Conservation (phyloP, 2,329 filamentous ascomycete genomes). For the Fusarium nanum region DNA sequence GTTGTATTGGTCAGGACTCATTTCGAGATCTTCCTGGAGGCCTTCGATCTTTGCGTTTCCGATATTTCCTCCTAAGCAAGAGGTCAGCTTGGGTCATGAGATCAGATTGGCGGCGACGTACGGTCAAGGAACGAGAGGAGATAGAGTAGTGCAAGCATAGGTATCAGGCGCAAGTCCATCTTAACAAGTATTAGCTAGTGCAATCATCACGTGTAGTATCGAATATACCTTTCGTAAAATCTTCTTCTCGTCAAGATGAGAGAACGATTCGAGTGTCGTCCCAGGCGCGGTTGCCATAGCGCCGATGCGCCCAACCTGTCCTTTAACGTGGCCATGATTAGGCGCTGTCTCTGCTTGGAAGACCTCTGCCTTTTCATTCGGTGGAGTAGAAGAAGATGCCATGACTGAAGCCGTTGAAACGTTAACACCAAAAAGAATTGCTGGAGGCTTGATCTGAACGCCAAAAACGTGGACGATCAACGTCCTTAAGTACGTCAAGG, state of each 20-base stretch:
- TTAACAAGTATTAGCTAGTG: slow-evolving; percentile 32
- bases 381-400: slow-evolving; percentile 29
- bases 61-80: slow-evolving; percentile 65
- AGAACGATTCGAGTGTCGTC: slow-evolving; percentile 42
- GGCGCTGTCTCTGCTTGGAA: slow-evolving; percentile 41
- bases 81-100: neutral
- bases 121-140: slow-evolving; percentile 76
- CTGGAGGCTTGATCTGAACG: neutral
- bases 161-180: slow-evolving; percentile 66
- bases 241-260: slow-evolving; percentile 61
- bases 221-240: slow-evolving; percentile 64
- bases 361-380: slow-evolving; percentile 37
- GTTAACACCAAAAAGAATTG: neutral
- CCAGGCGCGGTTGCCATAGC: slow-evolving; percentile 28
- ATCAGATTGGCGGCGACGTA: slow-evolving; percentile 37
- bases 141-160: slow-evolving; percentile 75
- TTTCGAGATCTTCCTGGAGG: slow-evolving; percentile 62
- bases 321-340: neutral
- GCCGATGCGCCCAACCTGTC: slow-evolving; percentile 26
- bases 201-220: fast-evolving
- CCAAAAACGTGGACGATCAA: slow-evolving; percentile 28
- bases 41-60: slow-evolving; percentile 75
- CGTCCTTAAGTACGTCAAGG: slow-evolving; percentile 32
- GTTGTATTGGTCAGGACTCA: slow-evolving; percentile 78
- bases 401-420: slow-evolving; percentile 8